These are phyloP conservation scores for Teunomyces kruisii DNA, from an alignment of 805 yeast genomes.

Conservation along the genomic window DNA sequence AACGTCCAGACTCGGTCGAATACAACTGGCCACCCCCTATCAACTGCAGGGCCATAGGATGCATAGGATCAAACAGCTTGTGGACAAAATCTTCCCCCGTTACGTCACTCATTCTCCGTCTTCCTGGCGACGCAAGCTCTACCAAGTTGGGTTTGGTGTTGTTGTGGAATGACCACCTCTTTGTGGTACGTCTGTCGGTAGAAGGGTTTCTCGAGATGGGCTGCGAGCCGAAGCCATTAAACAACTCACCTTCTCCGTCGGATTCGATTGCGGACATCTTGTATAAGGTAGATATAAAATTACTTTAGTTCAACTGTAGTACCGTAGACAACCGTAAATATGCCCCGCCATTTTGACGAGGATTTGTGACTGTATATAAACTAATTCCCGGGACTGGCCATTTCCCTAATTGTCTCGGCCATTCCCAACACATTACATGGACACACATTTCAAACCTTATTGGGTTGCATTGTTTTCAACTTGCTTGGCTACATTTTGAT, in stretches of 20 bases:
- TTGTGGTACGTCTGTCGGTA: constrained; percentile 33
- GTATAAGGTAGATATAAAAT: not conserved
- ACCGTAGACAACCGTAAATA: not conserved
- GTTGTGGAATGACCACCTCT: constrained; percentile 45
- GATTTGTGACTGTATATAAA: constrained; percentile 1
- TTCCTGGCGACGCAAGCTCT: constrained; percentile 25
- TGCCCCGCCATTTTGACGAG: constrained; percentile 4
- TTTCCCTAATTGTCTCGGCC: no score
- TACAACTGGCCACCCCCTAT: constrained; percentile 69
- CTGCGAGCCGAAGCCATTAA: constrained; percentile 38
- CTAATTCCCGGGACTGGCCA: not conserved
- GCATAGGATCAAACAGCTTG: constrained; percentile 56
- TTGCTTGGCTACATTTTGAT: not conserved
- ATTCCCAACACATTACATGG: not conserved
- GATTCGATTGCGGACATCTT: constrained; percentile 18
- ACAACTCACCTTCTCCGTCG: constrained; percentile 32
- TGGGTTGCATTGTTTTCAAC: not conserved
- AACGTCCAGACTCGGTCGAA: constrained; percentile 86
- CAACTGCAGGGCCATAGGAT: constrained; percentile 47
- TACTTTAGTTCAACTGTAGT: not conserved
- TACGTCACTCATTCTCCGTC: constrained; percentile 40
- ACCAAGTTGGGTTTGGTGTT: constrained; percentile 37
- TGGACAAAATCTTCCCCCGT: constrained; percentile 62
- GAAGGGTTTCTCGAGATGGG: constrained; percentile 23
- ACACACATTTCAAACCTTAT: not conserved